A percentile compares a stretch with the other conserved stretches of the same genome.
Conservation (phyloP, 2,329 filamentous ascomycete species). For the Diplocarpon rosae region DNA sequence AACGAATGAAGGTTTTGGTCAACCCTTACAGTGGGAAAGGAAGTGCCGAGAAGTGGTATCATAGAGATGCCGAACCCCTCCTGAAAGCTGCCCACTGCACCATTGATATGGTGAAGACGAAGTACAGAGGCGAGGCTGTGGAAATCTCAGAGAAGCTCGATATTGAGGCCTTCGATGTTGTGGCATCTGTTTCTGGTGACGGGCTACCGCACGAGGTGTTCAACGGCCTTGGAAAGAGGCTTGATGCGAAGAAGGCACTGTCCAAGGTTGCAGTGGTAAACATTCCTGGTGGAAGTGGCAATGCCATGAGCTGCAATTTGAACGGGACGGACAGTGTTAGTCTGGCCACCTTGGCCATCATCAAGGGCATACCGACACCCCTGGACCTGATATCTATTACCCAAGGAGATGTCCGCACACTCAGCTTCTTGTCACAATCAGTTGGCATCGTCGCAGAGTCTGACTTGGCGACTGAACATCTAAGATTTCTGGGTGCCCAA, state of each 20-base stretch:
- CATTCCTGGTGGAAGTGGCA: slow-evolving; percentile 86
- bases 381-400: slow-evolving; percentile 83
- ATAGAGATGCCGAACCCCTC: slow-evolving; percentile 66
- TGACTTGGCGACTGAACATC: slow-evolving; percentile 79
- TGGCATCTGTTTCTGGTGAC: slow-evolving; percentile 85
- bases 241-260: slow-evolving; percentile 65
- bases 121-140: slow-evolving; percentile 63
- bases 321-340: slow-evolving; percentile 70
- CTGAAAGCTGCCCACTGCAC: slow-evolving; percentile 71
- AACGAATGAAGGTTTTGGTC: slow-evolving; percentile 76
- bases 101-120: slow-evolving; percentile 63
- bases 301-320: slow-evolving; percentile 84
- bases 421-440: slow-evolving; percentile 86
- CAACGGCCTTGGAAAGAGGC: slow-evolving; percentile 73
- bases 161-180: slow-evolving; percentile 69
- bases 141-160: slow-evolving; percentile 68
- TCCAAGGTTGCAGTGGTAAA: slow-evolving; percentile 71
- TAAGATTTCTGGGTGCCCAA: slow-evolving; percentile 84
- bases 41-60: slow-evolving; percentile 60
- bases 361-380: slow-evolving; percentile 78
- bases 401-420: slow-evolving; percentile 59
- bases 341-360: slow-evolving; percentile 67
- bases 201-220: slow-evolving; percentile 89
- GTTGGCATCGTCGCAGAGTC: slow-evolving; percentile 83
- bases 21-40: slow-evolving; percentile 89